phyloP scores from a whole-genome alignment of 225 moss, liverwort and hornwort genomes.

The Sphagnum contortum region DNA sequence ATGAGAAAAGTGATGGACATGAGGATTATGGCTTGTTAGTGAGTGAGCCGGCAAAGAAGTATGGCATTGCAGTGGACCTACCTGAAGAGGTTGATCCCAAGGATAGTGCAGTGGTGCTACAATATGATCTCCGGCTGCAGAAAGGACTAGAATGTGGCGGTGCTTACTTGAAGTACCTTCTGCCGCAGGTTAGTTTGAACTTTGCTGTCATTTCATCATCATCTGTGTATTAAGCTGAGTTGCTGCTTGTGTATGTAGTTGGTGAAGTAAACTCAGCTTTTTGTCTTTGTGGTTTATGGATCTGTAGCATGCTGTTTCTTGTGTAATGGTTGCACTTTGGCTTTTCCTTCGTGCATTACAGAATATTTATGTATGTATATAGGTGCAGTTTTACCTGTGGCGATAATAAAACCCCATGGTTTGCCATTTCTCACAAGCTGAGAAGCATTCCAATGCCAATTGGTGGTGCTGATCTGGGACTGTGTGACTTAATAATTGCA shows the following conservation, averaged over 20 bases:
- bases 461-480: neutral
- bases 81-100: conserved; percentile 69
- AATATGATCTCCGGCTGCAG: conserved; percentile 90
- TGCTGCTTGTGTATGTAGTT: neutral
- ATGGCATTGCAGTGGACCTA: conserved; percentile 89
- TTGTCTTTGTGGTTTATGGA: neutral
- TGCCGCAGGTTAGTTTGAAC: conserved; percentile 36
- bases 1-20: conserved; percentile 78
- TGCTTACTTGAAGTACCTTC: conserved; percentile 83
- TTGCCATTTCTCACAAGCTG: neutral
- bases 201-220: neutral
- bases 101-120: conserved; percentile 70
- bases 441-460: neutral
- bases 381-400: neutral
- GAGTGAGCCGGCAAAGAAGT: conserved; percentile 89
- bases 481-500: conserved; percentile 11
- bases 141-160: conserved; percentile 88
- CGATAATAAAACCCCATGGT: neutral
- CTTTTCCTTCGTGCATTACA: neutral
- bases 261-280: neutral
- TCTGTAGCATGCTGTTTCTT: neutral
- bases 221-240: neutral
- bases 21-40: conserved; percentile 84
- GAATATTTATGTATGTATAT: no score
- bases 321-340: neutral